Conservation (phyloP, 495 filamentous ascomycete genomes). For the Penicillium taxi region DNA sequence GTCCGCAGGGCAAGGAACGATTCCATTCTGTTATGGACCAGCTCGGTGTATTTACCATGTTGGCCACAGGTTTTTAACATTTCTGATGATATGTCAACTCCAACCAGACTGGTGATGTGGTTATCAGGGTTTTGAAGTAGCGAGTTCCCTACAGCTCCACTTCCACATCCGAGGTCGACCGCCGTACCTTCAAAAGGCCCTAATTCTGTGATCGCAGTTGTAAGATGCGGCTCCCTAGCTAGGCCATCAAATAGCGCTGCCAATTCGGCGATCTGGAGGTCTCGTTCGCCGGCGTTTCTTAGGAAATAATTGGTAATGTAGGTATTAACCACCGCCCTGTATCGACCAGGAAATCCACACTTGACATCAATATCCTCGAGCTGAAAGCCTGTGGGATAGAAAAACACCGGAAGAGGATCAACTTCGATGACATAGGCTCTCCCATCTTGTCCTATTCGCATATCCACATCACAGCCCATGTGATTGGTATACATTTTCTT, state of each 20-base stretch:
- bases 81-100: constrained; percentile 4
- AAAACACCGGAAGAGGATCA: constrained; percentile 9
- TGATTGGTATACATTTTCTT: constrained; percentile 5
- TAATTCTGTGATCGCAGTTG: neutral
- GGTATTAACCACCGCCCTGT: constrained; percentile 9
- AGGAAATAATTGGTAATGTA: constrained; percentile 13
- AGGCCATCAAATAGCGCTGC: constrained; percentile 1
- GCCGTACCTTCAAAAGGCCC: neutral
- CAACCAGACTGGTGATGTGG: neutral
- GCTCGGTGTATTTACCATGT: neutral
- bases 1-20: neutral
- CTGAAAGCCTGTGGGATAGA: constrained; percentile 5
- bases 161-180: constrained; percentile 11
- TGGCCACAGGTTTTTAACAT: neutral
- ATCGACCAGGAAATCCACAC: constrained; percentile 4
- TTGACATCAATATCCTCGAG: constrained; percentile 7
- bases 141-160: neutral
- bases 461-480: constrained; percentile 15
- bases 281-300: neutral
- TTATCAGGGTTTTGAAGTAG: neutral
- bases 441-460: constrained; percentile 5
- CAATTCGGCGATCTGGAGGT: neutral
- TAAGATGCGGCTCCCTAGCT: neutral
- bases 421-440: constrained; percentile 10
- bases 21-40: constrained; percentile 6